Conservation (phyloP, 352 stramenopile species). For the Halophytophthora polymorphica region DNA sequence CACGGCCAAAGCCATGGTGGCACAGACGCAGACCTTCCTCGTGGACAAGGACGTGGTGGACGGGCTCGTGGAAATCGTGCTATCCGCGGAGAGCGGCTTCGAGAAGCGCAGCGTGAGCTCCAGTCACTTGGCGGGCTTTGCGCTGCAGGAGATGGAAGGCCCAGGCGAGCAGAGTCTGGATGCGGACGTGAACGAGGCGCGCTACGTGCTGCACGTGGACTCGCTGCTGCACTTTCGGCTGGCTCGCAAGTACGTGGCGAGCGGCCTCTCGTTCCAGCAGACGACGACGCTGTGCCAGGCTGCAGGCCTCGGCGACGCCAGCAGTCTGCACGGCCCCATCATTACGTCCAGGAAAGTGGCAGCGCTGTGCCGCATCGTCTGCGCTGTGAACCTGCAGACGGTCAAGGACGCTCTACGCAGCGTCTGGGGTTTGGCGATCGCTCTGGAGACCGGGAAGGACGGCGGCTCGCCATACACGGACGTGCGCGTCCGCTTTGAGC, state of each 20-base stretch:
- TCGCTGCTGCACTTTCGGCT: slow-evolving; percentile 12
- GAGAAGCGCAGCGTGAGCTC: not conserved
- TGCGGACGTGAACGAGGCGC: slow-evolving; percentile 16
- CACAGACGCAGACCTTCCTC: slow-evolving; percentile 7
- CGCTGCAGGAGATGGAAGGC: slow-evolving; percentile 5
- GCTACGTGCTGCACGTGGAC: slow-evolving; percentile 7
- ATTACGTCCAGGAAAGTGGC: slow-evolving; percentile 9
- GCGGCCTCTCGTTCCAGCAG: slow-evolving; percentile 20
- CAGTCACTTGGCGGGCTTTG: slow-evolving; percentile 6
- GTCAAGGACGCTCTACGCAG: slow-evolving; percentile 12
- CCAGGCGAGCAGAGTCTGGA: slow-evolving; percentile 3
- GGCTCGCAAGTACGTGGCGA: slow-evolving; percentile 11
- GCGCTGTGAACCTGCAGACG: slow-evolving; percentile 24
- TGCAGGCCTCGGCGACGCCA: slow-evolving; percentile 1
- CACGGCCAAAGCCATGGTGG: not conserved
- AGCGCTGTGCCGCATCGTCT: slow-evolving; percentile 11
- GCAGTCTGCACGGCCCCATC: not conserved
- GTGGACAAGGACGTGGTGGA: slow-evolving; percentile 19
- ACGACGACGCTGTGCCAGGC: slow-evolving; percentile 11
- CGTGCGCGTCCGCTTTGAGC: slow-evolving; percentile 22
- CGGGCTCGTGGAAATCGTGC: slow-evolving; percentile 5
- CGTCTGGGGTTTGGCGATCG: slow-evolving; percentile 21
- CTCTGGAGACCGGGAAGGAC: slow-evolving; percentile 8
- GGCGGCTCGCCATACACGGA: slow-evolving; percentile 21
- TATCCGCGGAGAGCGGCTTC: not conserved